Base-by-base conservation (phyloP, 2,329 filamentous ascomycete genomes). In the Pseudopyricularia javanii region DNA sequence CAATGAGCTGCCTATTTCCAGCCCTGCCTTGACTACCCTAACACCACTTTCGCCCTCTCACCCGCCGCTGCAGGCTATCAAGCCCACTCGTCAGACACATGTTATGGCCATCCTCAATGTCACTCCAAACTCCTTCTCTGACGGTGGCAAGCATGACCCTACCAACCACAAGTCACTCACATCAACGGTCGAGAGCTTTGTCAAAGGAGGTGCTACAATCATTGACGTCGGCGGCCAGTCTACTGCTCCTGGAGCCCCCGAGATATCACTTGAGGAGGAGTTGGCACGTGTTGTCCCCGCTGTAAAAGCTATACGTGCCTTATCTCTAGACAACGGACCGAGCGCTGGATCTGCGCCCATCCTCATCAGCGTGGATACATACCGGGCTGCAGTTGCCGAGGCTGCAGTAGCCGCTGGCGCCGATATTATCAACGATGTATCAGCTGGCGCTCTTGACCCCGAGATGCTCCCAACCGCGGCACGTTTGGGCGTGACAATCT, bases 101-200 rank as follows among this genome's bases (percentile, higher is more conserved):
- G 70, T 96, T 59, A 98, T 98, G 93, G 88, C 87, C 53, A 95
- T 98, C 57, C 74, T 97, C 47, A 98, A 98, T 68, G 72, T 95
- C 51, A 97, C 93, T 0, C 91, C 91, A 0, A 91, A 98, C 69
- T 97, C 91, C 9, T 98, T 98, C 72, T 97, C 91, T 1, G 91
- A 97, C 63, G 91, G 90, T 52, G 90, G 90, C 8, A 62, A 73
- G 8, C 79, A 90, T 65, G 68, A 70, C 45, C 62, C 72, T 1
- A 24, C 62, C 68, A 12, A 79, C 56, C 56, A 70, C 2, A 56
- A 66, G 24, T 59, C 70, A 26, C 74, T 93, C 26, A 68, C 74
- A 12, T 63, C 72, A 12, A 85, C 79, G 1, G 74, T 91, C 15
- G 69, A 73, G 50, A 60, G 68, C 11, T 83, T 89, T 63, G 78